Conservation (phyloP, 164 flowering plant genomes). For the Malania oleifera region DNA sequence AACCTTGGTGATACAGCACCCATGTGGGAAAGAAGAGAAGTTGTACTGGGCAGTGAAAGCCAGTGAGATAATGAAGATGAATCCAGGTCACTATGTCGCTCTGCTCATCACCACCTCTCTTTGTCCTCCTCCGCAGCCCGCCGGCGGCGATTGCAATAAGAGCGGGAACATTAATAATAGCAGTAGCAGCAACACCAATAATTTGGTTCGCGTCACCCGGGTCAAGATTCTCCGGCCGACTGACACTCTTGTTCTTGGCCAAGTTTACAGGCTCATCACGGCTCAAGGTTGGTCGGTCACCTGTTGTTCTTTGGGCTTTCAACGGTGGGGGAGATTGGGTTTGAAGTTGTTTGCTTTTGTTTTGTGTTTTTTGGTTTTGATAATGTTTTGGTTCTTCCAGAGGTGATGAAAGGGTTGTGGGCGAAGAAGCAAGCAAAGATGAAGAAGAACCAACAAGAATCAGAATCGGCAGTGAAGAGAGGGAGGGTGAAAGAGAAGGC, state of each 20-base stretch:
- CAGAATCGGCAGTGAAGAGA: constrained; percentile 23
- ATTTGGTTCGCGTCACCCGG: constrained; percentile 44
- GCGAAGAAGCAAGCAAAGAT: constrained; percentile 73
- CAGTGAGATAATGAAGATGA: constrained; percentile 63
- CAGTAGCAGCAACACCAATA: constrained; percentile 2
- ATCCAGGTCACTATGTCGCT: constrained; percentile 88
- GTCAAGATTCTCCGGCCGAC: constrained; percentile 80
- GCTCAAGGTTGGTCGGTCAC: constrained; percentile 76
- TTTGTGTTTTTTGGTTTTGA: background rate
- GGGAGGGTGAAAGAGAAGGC: constrained; percentile 18
- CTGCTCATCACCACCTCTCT: constrained; percentile 69
- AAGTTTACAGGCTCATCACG: constrained; percentile 74
- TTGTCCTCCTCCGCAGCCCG: constrained; percentile 18
- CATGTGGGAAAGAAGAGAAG: constrained; percentile 62
- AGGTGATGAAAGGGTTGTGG: constrained; percentile 85
- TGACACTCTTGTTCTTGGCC: constrained; percentile 77
- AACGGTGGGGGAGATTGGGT: too few relatives aligned
- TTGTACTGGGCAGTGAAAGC: constrained; percentile 66
- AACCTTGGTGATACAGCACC: constrained; percentile 65
- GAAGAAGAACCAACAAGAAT: constrained; percentile 36
- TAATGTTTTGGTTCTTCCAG: constrained; percentile 35
- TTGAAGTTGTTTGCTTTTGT: background rate
- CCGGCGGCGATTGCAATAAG: constrained; percentile 5
- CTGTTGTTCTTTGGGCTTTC: too few relatives aligned
- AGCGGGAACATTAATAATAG: background rate